phyloP scores from a whole-genome alignment of 2,329 filamentous ascomycete species.

The Neonectria magnoliae region DNA sequence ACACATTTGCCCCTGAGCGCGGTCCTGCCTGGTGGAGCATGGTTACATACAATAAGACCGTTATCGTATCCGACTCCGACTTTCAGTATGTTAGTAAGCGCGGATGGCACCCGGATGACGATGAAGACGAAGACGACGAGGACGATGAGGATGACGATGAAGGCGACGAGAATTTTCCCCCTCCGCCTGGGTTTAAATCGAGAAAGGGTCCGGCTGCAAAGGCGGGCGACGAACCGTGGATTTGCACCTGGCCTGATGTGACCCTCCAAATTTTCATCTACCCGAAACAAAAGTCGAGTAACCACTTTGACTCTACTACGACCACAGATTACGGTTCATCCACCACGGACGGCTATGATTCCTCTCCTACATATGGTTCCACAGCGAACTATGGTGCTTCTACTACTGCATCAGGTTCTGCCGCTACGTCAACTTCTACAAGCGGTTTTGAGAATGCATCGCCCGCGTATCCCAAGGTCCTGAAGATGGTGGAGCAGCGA shows the following conservation, averaged over 20 bases:
- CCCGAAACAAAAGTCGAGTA: conserved; percentile 60
- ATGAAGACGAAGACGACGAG: conserved; percentile 23
- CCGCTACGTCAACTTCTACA: conserved; percentile 22
- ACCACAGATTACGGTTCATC: conserved; percentile 20
- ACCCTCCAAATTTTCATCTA: conserved; percentile 68
- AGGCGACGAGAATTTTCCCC: conserved; percentile 23
- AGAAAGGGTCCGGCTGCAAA: conserved; percentile 43
- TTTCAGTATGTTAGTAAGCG: conserved; percentile 47
- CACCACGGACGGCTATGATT: background rate
- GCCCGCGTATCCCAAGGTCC: conserved; percentile 59
- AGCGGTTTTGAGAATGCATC: conserved; percentile 9
- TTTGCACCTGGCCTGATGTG: conserved; percentile 67
- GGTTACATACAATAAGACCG: conserved; percentile 64
- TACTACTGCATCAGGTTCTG: conserved; percentile 26
- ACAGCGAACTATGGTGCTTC: conserved; percentile 7
- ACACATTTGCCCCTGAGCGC: conserved; percentile 57
- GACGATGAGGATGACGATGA: conserved; percentile 28
- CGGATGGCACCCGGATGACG: conserved; percentile 16
- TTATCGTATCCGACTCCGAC: conserved; percentile 59
- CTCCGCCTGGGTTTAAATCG: conserved; percentile 41
- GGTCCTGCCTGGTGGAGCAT: conserved; percentile 67
- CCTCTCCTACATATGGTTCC: conserved; percentile 18
- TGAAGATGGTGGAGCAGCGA: conserved; percentile 67
- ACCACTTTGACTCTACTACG: conserved; percentile 25
- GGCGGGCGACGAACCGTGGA: conserved; percentile 64